Base-by-base conservation (phyloP, 2,329 filamentous ascomycete genomes). In the Boeremia lycopersici region DNA sequence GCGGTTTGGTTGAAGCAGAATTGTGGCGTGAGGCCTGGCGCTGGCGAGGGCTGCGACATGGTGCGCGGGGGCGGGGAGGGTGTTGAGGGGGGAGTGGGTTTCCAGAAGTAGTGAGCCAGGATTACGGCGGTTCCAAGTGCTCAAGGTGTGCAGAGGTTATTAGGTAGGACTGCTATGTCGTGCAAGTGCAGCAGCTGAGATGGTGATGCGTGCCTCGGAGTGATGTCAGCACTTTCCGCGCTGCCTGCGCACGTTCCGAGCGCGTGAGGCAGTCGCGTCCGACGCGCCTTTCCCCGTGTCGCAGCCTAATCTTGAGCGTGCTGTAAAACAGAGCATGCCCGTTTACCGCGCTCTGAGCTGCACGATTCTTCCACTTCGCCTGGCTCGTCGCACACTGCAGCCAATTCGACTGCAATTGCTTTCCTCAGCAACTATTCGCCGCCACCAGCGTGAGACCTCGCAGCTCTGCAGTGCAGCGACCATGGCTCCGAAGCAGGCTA, bases 401-500 rank as follows among this genome's bases (percentile, higher is more conserved):
- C 48, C 52, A 19, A 41, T 59, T 53, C 56, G 51, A 30, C 28
- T 57, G 28, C 48, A 50, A 48, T 52, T 51, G 29, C 52, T 57
- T 11, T 50, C 51, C 46, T 40, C 57, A 13, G 25, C 42, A 31
- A 31, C 40, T 3, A 41, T 48, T 39, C 44, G 36, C 36, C 50
- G 39, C 43, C 47, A 48, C 41, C 57, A 31, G 50, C 31, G 35
- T 38, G 45, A 48, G 42, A 39, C 28, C 25, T 38, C 28, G 30
- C 51, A 35, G 40, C 39, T 26, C 15, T 42, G 51, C 43, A 55
- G 40, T 53, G 38, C 57, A n/a, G 56, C 56, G 64, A 59, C 45
- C 36, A 81, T 81, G 79, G 64, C 79, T 44, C 78, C 78, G 17
- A 92, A 90, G 74, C 91, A 96, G 78, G 86, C 89, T 68, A 96